Percentiles rank a stretch among this genome's conserved stretches.
Conservation (phyloP, 305 asterid species). For the Rubia tinctorum region DNA sequence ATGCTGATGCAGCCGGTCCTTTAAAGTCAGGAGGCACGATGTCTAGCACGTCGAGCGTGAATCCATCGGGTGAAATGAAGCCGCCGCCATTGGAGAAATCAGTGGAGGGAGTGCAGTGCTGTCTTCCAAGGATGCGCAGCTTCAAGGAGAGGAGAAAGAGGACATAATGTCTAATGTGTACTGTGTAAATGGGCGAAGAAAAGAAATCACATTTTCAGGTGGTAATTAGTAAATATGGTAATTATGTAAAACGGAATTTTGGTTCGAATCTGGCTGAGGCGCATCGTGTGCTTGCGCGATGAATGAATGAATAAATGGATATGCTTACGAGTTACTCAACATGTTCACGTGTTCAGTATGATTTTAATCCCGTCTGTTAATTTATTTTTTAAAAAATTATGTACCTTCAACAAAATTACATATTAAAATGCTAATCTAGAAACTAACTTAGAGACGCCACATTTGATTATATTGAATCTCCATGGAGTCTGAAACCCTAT, state of each 20-base stretch:
- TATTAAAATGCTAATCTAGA: too few relatives aligned
- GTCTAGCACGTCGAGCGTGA: conserved; percentile 17
- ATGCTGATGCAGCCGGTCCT: conserved; percentile 7
- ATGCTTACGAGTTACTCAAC: not conserved
- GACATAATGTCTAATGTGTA: not conserved
- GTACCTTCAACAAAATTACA: too few relatives aligned
- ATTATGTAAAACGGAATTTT: not conserved
- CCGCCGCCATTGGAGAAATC: conserved; percentile 10
- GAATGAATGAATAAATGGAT: not conserved
- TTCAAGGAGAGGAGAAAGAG: conserved; percentile 32
- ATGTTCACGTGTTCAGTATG: too few relatives aligned
- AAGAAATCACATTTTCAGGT: not conserved
- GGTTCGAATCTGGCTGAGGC: not conserved
- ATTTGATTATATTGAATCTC: too few relatives aligned
- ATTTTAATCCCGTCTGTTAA: too few relatives aligned
- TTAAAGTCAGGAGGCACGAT: conserved; percentile 18
- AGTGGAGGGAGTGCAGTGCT: conserved; percentile 25
- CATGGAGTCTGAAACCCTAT: too few relatives aligned
- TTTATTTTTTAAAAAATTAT: too few relatives aligned
- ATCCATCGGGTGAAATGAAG: conserved; percentile 19
- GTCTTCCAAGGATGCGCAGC: conserved; percentile 43
- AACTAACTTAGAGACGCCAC: too few relatives aligned
- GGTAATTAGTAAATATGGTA: not conserved
- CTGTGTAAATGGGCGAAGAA: conserved; percentile 1
- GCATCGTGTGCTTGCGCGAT: not conserved